phyloP scores from a whole-genome alignment of 805 yeast species.

The Candida vartiovaarae region DNA sequence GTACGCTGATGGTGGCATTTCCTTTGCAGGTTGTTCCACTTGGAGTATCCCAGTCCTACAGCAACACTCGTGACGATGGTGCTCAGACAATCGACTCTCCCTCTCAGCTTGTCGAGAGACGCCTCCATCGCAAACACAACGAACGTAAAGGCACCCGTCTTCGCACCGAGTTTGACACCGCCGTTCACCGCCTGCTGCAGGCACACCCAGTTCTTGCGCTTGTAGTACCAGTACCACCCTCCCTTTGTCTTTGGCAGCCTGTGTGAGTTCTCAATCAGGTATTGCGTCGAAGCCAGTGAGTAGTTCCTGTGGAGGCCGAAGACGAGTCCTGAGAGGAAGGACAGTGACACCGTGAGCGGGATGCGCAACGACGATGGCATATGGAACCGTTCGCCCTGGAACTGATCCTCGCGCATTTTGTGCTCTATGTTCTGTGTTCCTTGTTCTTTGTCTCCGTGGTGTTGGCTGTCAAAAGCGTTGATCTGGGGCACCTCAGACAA shows the following conservation, averaged over 20 bases:
- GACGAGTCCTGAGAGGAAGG: constrained; percentile 13
- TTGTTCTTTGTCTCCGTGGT: background rate
- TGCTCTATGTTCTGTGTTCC: background rate
- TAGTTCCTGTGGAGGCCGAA: constrained; percentile 59
- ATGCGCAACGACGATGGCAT: constrained; percentile 3
- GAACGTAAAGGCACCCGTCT: constrained; percentile 38
- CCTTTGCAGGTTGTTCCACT: constrained; percentile 31
- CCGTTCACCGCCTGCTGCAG: constrained; percentile 43
- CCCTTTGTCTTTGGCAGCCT: constrained; percentile 69
- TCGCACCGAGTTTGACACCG: constrained; percentile 39
- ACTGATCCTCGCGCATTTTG: background rate
- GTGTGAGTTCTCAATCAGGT: constrained; percentile 76
- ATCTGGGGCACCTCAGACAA: too few relatives aligned
- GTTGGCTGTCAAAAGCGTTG: background rate
- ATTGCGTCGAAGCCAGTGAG: constrained; percentile 46
- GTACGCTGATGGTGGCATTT: constrained; percentile 35
- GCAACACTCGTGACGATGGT: constrained; percentile 52
- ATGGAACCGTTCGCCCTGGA: constrained; percentile 3
- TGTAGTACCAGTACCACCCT: constrained; percentile 87
- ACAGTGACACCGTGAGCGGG: constrained; percentile 1
- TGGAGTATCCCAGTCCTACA: constrained; percentile 47
- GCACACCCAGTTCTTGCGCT: constrained; percentile 72
- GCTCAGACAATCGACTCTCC: constrained; percentile 51
- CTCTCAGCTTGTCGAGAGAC: constrained; percentile 44
- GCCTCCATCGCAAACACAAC: constrained; percentile 58